Percentiles rank a stretch among this genome's conserved stretches.
phyloP scores from a whole-genome alignment of 2,329 filamentous ascomycete species.

The Botryosphaeria agaves region DNA sequence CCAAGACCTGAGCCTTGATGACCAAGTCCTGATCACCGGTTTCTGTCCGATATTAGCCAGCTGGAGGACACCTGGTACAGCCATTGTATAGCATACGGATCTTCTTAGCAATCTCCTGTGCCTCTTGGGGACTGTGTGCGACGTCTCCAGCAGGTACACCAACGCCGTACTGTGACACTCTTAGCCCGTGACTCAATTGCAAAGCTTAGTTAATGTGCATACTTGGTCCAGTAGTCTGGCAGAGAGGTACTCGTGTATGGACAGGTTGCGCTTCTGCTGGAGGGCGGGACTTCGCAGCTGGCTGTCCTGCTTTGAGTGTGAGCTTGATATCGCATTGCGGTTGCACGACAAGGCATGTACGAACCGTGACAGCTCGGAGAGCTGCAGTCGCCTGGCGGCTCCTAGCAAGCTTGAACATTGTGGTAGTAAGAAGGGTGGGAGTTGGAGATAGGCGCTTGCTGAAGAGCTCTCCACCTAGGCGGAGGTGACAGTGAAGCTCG shows the following conservation, averaged over 20 bases:
- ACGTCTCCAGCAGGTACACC: constrained; percentile 82
- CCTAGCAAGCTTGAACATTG: constrained; percentile 79
- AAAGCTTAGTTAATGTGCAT: too few species aligned
- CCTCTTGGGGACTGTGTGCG: constrained; percentile 68
- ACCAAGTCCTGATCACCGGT: constrained; percentile 64
- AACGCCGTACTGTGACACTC: constrained; percentile 63
- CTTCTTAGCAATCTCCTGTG: constrained; percentile 75
- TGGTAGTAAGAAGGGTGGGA: not conserved
- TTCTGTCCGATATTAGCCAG: constrained; percentile 31
- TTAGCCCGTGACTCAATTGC: too few species aligned
- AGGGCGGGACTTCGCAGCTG: constrained; percentile 37
- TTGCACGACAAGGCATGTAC: too few species aligned
- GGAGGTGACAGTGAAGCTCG: too few species aligned
- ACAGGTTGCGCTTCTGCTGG: constrained; percentile 76
- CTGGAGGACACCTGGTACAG: constrained; percentile 1
- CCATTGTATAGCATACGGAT: constrained; percentile 42
- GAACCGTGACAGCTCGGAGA: constrained; percentile 58
- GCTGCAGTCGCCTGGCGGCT: constrained; percentile 66
- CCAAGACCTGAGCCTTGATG: constrained; percentile 98
- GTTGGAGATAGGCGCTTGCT: too few species aligned
- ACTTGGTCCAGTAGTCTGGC: constrained; percentile 68
- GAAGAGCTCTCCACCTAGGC: too few species aligned
- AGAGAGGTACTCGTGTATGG: constrained; percentile 97
- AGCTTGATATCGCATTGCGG: too few species aligned
- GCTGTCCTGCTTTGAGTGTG: constrained; percentile 34